A percentile compares a stretch with the other conserved stretches of the same genome.
Conservation (phyloP, 2,329 filamentous ascomycete genomes). For the Pseudogymnoascus sp. region DNA sequence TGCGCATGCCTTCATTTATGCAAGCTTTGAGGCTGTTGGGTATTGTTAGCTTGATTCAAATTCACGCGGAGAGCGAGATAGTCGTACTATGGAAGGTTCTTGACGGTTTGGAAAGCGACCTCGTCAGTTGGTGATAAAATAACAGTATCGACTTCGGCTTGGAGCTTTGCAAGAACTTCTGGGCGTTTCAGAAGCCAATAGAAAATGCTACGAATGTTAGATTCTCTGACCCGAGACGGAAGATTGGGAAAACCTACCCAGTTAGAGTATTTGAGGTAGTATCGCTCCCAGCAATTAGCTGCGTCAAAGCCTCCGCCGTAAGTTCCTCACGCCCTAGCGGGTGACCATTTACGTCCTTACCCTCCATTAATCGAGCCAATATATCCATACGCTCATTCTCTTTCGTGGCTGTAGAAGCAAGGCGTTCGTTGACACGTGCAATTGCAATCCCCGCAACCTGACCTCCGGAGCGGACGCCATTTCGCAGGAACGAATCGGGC, state of each 20-base stretch:
- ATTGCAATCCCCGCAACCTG: slow-evolving; percentile 79
- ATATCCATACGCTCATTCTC: slow-evolving; percentile 64
- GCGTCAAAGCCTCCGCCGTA: slow-evolving; percentile 77
- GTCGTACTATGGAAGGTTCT: slow-evolving; percentile 65
- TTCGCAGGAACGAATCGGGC: slow-evolving; percentile 68
- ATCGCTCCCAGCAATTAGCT: slow-evolving; percentile 70
- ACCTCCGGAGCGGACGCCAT: slow-evolving; percentile 64
- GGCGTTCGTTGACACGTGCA: slow-evolving; percentile 64
- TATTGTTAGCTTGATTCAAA: neutral
- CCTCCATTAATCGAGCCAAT: slow-evolving; percentile 75
- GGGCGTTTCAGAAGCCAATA: slow-evolving; percentile 65
- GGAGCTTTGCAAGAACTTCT: slow-evolving; percentile 60
- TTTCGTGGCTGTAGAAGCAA: slow-evolving; percentile 53
- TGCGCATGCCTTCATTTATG: slow-evolving; percentile 73
- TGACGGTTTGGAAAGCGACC: slow-evolving; percentile 61
- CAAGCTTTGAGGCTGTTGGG: neutral
- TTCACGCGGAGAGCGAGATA: slow-evolving; percentile 35
- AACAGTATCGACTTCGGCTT: slow-evolving; percentile 60
- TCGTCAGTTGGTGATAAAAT: slow-evolving; percentile 53
- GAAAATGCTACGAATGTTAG: slow-evolving; percentile 59
- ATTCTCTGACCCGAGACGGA: neutral
- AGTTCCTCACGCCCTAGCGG: slow-evolving; percentile 68
- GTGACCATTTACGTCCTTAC: slow-evolving; percentile 67
- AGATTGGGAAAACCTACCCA: neutral
- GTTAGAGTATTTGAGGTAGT: slow-evolving; percentile 62